phyloP scores from a whole-genome alignment of 1,139 yeast genomes.

The Debaryomyces sp. region DNA sequence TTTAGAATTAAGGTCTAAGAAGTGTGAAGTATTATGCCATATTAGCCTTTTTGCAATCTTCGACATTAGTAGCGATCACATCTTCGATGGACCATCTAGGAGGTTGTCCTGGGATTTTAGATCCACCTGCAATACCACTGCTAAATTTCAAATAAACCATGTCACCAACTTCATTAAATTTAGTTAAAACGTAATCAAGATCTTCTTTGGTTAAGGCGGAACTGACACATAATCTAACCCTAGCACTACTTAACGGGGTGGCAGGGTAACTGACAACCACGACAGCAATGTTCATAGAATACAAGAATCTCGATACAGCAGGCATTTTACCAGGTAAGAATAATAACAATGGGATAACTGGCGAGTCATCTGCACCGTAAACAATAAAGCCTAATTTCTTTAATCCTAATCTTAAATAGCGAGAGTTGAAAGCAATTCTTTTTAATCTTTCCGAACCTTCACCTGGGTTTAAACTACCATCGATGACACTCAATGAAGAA shows the following conservation, averaged over 20 bases:
- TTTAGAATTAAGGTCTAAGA: background rate
- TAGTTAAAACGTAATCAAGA: constrained; percentile 75
- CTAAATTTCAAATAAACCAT: constrained; percentile 73
- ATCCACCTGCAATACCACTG: constrained; percentile 76
- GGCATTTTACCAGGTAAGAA: constrained; percentile 96
- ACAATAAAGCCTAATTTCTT: constrained; percentile 92
- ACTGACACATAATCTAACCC: constrained; percentile 92
- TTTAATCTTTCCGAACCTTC: constrained; percentile 91
- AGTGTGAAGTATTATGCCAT: constrained; percentile 10
- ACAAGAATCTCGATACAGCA: constrained; percentile 81
- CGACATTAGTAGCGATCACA: constrained; percentile 71
- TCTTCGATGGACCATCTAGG: constrained; percentile 82
- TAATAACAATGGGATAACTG: constrained; percentile 86
- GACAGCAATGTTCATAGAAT: constrained; percentile 81
- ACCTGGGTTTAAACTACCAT: constrained; percentile 84
- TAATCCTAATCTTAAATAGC: constrained; percentile 88
- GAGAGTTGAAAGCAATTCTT: constrained; percentile 92
- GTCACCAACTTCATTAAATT: constrained; percentile 81
- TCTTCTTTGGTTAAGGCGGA: constrained; percentile 93
- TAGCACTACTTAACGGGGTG: constrained; percentile 85
- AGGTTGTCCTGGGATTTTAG: constrained; percentile 53
- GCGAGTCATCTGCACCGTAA: constrained; percentile 95
- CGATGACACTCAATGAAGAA: constrained; percentile 75
- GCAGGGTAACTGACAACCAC: constrained; percentile 99
- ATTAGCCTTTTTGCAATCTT: constrained; percentile 58